phyloP scores from a whole-genome alignment of 192 early-diverging fungal genomes.

The Pilaira anomala region DNA sequence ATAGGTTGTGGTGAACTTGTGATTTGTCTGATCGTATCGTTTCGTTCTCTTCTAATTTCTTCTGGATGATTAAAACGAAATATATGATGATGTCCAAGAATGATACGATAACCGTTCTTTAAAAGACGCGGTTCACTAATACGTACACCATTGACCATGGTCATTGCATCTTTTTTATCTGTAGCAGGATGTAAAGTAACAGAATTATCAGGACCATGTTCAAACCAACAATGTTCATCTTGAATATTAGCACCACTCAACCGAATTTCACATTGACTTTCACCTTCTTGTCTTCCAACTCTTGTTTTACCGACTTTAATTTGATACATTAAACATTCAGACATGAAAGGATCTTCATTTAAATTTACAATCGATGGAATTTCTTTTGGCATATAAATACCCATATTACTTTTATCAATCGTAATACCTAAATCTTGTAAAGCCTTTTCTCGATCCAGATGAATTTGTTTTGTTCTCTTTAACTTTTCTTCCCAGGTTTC shows the following conservation, averaged over 20 bases:
- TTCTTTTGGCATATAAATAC: constrained; percentile 76
- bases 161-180: constrained; percentile 38
- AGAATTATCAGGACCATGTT: constrained; percentile 44
- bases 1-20: background rate
- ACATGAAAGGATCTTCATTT: constrained; percentile 86
- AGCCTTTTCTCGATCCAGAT: constrained; percentile 66
- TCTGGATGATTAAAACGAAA: constrained; percentile 84
- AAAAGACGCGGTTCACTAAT: constrained; percentile 54
- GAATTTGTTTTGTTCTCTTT: constrained; percentile 64
- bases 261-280: constrained; percentile 52
- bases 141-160: constrained; percentile 77
- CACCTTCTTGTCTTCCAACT: constrained; percentile 60
- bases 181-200: constrained; percentile 64
- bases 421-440: constrained; percentile 79
- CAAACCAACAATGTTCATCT: constrained; percentile 68
- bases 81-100: constrained; percentile 77
- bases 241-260: constrained; percentile 58
- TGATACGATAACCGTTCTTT: constrained; percentile 71
- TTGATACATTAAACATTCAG: constrained; percentile 86
- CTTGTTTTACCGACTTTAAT: constrained; percentile 69
- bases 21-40: constrained; percentile 21
- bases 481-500: constrained; percentile 87
- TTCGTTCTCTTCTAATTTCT: constrained; percentile 68
- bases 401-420: constrained; percentile 66
- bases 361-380: constrained; percentile 86